Evolutionary conservation across 352 stramenopile species (phyloP).

Genomic region (Aphanomyces stellatus): DNA sequence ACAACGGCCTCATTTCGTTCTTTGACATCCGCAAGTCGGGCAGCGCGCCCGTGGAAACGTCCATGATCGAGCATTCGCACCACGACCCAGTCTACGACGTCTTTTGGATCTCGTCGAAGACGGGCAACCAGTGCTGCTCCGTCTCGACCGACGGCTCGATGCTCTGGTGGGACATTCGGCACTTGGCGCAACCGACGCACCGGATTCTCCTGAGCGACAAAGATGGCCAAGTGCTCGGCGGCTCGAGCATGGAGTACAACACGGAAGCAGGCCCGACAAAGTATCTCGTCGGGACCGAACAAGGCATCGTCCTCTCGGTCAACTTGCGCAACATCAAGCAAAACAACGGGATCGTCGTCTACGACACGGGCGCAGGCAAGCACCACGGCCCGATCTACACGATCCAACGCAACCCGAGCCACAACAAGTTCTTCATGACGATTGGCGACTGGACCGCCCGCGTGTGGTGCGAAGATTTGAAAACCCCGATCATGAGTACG

Average conservation of each 20-base stretch:
- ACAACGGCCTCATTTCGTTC: slow-evolving; percentile 96
- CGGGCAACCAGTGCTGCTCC: slow-evolving; percentile 93
- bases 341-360: slow-evolving; percentile 96
- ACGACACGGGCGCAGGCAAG: slow-evolving; percentile 90
- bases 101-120: slow-evolving; percentile 95
- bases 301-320: slow-evolving; percentile 92
- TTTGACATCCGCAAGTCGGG: slow-evolving; percentile 93
- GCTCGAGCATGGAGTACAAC: slow-evolving; percentile 95
- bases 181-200: slow-evolving; percentile 76
- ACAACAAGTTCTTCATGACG: slow-evolving; percentile 98
- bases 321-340: slow-evolving; percentile 95
- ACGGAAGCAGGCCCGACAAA: slow-evolving; percentile 94
- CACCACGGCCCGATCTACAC: slow-evolving; percentile 94
- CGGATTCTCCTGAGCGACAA: slow-evolving; percentile 70
- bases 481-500: slow-evolving; percentile 97
- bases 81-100: slow-evolving; percentile 96
- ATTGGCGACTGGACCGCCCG: slow-evolving; percentile 95
- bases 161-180: slow-evolving; percentile 87
- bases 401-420: slow-evolving; percentile 95
- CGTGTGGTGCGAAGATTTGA: slow-evolving; percentile 96
- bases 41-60: slow-evolving; percentile 82
- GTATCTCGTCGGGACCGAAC: slow-evolving; percentile 96
- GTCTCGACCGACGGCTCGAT: slow-evolving; percentile 94
- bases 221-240: slow-evolving; percentile 84
- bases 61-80: slow-evolving; percentile 95